Percentiles rank a stretch among this genome's conserved stretches.
phyloP scores from a whole-genome alignment of 2,329 filamentous ascomycete species.

The Colletotrichum sp. region DNA sequence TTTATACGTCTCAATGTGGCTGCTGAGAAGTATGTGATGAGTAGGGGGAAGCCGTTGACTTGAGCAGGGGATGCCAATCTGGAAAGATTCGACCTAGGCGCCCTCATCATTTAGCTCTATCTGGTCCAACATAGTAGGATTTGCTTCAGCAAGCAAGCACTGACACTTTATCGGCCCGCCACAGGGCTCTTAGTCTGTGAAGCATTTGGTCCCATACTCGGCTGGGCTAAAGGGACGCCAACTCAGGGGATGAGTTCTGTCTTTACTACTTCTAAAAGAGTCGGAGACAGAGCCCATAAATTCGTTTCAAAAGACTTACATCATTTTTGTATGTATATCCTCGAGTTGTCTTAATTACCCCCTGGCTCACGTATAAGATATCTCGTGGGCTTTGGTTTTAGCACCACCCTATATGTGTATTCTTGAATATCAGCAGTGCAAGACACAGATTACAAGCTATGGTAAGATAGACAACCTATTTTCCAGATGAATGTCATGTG shows the following conservation, averaged over 20 bases:
- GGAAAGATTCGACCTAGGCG: background rate
- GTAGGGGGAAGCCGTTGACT: too few relatives aligned
- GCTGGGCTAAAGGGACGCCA: background rate
- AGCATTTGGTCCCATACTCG: background rate
- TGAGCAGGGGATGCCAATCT: too few relatives aligned
- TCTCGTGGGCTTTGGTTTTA: too few relatives aligned
- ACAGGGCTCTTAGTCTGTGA: background rate
- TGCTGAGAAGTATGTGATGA: background rate
- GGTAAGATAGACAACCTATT: background rate
- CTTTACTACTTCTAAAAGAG: background rate
- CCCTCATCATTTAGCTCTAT: background rate
- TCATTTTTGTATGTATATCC: too few relatives aligned
- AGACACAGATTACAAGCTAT: background rate
- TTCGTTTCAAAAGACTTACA: too few relatives aligned
- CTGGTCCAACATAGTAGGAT: background rate
- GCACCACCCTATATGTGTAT: background rate
- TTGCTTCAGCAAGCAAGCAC: background rate
- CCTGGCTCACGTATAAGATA: too few relatives aligned
- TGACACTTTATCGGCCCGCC: accelerated
- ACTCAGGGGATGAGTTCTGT: accelerated
- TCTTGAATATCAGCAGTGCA: background rate
- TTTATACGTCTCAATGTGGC: background rate
- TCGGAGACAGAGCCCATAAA: too few relatives aligned
- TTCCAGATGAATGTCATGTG: background rate
- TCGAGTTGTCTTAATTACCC: too few relatives aligned